Evolutionary conservation across 2,329 filamentous ascomycete species (phyloP).

Genomic region (Beauveria medogensis): DNA sequence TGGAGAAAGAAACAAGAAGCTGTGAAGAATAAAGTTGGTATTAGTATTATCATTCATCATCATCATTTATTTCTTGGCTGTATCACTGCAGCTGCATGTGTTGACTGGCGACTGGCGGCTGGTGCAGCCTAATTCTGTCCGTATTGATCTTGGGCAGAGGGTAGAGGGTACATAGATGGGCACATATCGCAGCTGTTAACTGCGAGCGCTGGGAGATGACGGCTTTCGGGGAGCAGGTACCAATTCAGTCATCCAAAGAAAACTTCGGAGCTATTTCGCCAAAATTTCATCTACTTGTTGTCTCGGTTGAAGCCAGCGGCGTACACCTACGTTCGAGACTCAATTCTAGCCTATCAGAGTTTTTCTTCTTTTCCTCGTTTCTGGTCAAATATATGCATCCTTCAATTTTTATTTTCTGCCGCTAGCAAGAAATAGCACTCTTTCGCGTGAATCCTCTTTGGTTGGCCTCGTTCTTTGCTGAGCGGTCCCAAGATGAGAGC

Average conservation of each 20-base stretch:
- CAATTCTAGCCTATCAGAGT: background rate
- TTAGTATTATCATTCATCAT: background rate
- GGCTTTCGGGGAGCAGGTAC: no score
- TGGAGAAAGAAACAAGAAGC: conserved; percentile 8
- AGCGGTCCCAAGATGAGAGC: background rate
- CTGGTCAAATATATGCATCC: background rate
- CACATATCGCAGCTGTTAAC: background rate
- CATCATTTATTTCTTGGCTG: background rate
- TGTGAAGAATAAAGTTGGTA: background rate
- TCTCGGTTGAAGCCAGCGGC: background rate
- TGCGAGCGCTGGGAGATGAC: no score
- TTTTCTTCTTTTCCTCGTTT: background rate
- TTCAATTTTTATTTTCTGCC: background rate
- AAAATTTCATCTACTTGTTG: background rate
- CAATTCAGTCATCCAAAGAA: background rate
- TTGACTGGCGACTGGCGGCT: background rate
- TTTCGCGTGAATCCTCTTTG: background rate
- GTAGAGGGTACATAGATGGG: no score
- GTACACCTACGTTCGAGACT: background rate
- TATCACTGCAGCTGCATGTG: background rate
- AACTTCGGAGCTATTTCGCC: background rate
- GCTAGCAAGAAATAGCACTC: background rate
- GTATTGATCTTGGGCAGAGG: no score
- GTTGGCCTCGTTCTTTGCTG: background rate
- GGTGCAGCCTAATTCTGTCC: no score